Evolutionary conservation across 352 stramenopile genomes (phyloP).

Genomic region (Hyaloperonospora brassicae): DNA sequence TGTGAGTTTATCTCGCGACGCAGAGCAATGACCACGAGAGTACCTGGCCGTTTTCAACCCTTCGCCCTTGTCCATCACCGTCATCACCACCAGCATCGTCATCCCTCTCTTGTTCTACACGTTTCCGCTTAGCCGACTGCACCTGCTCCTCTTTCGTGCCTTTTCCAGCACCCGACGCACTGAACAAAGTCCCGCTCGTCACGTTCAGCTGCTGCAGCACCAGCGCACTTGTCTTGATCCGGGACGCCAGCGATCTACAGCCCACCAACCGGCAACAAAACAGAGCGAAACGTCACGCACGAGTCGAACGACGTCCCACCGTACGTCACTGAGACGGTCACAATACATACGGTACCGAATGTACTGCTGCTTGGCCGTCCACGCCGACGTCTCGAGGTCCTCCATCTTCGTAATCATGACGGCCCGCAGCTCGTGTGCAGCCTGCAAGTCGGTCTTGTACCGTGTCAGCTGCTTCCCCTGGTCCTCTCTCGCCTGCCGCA

Average conservation of each 20-base stretch:
- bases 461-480: slow-evolving; percentile 36
- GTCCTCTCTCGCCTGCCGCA: slow-evolving; percentile 43
- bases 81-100: too few species aligned
- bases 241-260: slow-evolving; percentile 46
- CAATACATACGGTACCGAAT: slow-evolving; percentile 26
- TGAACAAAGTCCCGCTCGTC: slow-evolving; percentile 14
- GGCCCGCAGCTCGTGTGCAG: slow-evolving; percentile 38
- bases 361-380: slow-evolving; percentile 48
- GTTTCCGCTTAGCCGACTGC: slow-evolving; percentile 42
- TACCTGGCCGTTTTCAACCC: slow-evolving; percentile 12
- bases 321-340: background rate
- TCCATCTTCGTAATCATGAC: slow-evolving; percentile 41
- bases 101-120: slow-evolving; percentile 4
- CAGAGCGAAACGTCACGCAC: background rate
- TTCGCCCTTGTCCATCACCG: too few species aligned
- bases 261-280: too few species aligned
- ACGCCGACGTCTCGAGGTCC: slow-evolving; percentile 28
- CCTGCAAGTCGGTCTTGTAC: slow-evolving; percentile 38
- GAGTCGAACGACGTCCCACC: background rate
- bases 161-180: slow-evolving; percentile 19
- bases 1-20: slow-evolving; percentile 12
- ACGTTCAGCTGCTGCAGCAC: slow-evolving; percentile 39
- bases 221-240: slow-evolving; percentile 43
- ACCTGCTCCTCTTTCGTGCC: slow-evolving; percentile 23
- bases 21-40: slow-evolving; percentile 6